Percentiles rank a stretch among this genome's conserved stretches.
phyloP scores from a whole-genome alignment of 306 rosid species.

The Urtica urens region DNA sequence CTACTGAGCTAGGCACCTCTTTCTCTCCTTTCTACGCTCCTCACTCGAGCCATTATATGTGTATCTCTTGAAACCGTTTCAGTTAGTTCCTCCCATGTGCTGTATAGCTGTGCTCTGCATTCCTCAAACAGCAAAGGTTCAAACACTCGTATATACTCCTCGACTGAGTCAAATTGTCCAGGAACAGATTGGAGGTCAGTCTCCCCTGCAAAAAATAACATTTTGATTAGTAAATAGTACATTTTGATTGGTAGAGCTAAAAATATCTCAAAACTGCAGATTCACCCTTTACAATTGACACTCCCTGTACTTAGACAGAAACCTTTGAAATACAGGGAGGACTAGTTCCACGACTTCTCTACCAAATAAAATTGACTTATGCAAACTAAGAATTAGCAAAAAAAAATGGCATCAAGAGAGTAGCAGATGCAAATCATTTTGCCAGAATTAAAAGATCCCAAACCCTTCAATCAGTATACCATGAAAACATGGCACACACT shows the following conservation, averaged over 20 bases:
- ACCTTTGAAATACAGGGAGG: no score
- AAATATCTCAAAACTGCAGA: no score
- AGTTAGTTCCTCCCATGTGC: constrained; percentile 88
- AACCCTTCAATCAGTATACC: constrained; percentile 27
- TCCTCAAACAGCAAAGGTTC: constrained; percentile 99
- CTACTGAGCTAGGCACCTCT: constrained; percentile 46
- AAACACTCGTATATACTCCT: constrained; percentile 81
- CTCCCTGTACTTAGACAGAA: no score
- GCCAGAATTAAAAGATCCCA: constrained; percentile 12
- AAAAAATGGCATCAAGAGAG: no score
- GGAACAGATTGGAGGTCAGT: constrained; percentile 89
- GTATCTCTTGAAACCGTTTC: constrained; percentile 81
- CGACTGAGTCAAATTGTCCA: constrained; percentile 82
- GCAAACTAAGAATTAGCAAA: no score
- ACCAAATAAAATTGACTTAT: no score
- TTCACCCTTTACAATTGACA: no score
- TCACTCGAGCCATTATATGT: constrained; percentile 80
- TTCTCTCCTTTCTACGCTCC: constrained; percentile 78
- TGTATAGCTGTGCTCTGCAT: constrained; percentile 94
- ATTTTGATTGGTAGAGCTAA: no score
- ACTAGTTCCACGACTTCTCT: no score
- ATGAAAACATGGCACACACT: constrained; percentile 48
- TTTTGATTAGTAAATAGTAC: constrained; percentile 21
- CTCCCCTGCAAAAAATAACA: constrained; percentile 55
- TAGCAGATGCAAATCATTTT: constrained; percentile 11